Evolutionary conservation across 805 yeast genomes (phyloP).

Genomic region (Wickerhamiella vanderwaltii): DNA sequence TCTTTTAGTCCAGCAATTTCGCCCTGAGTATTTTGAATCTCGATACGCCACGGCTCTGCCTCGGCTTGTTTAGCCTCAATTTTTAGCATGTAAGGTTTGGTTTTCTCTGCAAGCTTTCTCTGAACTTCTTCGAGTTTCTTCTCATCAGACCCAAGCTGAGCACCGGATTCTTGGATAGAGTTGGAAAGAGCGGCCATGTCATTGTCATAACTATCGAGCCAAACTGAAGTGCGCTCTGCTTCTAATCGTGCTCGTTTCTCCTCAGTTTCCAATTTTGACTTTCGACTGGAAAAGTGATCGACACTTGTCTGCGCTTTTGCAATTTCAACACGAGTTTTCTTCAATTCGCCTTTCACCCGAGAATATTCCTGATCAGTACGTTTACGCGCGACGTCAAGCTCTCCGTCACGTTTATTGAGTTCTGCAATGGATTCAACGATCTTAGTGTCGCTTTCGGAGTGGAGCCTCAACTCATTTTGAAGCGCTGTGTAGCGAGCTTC

Average conservation of each 20-base stretch:
- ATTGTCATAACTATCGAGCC: constrained; percentile 33
- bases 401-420: background rate
- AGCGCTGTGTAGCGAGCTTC: background rate
- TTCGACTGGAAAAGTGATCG: constrained; percentile 14
- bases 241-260: constrained; percentile 40
- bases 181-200: constrained; percentile 36
- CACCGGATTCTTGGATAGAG: constrained; percentile 27
- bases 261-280: constrained; percentile 45
- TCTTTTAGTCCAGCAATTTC: constrained; percentile 55
- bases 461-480: background rate
- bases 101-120: constrained; percentile 55
- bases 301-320: constrained; percentile 16
- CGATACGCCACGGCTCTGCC: constrained; percentile 73
- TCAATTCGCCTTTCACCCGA: background rate
- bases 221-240: constrained; percentile 25
- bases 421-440: background rate
- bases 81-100: constrained; percentile 51
- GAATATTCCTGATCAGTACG: background rate
- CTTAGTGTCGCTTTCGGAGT: background rate
- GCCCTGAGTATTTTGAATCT: constrained; percentile 50
- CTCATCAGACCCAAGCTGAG: constrained; percentile 34
- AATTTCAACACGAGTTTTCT: background rate
- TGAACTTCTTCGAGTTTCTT: constrained; percentile 50
- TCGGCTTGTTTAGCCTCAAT: constrained; percentile 51
- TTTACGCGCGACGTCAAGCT: no score